Conservation (phyloP, 1,284 basidiomycete genomes). For the Melampsora occidentalis region DNA sequence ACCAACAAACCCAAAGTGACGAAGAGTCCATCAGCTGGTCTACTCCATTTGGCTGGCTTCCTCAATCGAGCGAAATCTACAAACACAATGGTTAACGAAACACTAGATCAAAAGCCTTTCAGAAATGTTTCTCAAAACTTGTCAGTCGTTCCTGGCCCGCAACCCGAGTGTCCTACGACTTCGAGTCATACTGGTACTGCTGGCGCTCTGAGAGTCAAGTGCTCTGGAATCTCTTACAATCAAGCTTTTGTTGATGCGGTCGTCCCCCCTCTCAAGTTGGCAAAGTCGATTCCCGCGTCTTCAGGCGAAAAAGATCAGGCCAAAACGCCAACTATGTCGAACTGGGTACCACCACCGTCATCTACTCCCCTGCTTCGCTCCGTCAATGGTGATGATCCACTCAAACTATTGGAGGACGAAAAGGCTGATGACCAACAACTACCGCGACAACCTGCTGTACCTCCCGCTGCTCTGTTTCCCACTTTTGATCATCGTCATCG, state of each 20-base stretch:
- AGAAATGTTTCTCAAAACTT: conserved; percentile 7
- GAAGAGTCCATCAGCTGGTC: conserved; percentile 13
- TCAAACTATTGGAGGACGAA: background rate
- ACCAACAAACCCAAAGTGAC: background rate
- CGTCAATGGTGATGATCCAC: background rate
- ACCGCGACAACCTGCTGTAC: conserved; percentile 7
- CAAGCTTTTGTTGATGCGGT: conserved; percentile 26
- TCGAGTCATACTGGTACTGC: conserved; percentile 25
- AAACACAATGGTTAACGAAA: conserved; percentile 3
- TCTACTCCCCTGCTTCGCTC: background rate
- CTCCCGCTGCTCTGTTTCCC: conserved; percentile 11
- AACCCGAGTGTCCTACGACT: background rate
- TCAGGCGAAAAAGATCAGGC: background rate
- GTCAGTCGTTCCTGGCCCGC: background rate
- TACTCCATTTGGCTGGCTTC: conserved; percentile 27
- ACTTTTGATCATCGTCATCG: background rate
- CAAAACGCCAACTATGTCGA: background rate
- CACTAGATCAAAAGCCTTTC: background rate
- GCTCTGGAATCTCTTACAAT: conserved; percentile 25
- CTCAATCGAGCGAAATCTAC: conserved; percentile 17
- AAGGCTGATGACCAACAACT: background rate
- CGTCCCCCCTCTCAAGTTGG: conserved; percentile 8
- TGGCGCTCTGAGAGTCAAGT: conserved; percentile 34
- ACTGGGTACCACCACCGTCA: conserved; percentile 29
- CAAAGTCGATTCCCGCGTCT: conserved; percentile 5